phyloP scores from a whole-genome alignment of 1,284 basidiomycete genomes.

The Microbotryomycetes sp. region DNA sequence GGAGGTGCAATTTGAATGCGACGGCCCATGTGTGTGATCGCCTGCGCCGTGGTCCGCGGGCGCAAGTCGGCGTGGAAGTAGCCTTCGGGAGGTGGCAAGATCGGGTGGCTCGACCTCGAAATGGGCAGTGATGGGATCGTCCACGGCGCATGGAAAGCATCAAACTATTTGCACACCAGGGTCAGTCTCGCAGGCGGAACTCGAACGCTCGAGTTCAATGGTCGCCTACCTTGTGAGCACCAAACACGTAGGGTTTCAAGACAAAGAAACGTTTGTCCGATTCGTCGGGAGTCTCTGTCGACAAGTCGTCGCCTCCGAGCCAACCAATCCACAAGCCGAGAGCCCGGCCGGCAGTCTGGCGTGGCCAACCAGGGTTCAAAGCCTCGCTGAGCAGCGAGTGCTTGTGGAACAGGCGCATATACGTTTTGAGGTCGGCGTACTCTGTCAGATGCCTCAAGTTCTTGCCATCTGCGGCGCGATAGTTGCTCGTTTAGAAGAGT shows the following conservation, averaged over 20 bases:
- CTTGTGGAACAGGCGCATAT: constrained; percentile 40
- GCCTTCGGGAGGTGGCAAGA: constrained; percentile 30
- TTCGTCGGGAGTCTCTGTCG: constrained; percentile 41
- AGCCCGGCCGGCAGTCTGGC: constrained; percentile 37
- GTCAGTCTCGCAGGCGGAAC: neutral
- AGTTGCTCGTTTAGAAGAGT: neutral
- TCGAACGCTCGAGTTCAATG: neutral
- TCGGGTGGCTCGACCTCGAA: constrained; percentile 23
- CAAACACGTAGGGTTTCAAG: constrained; percentile 49
- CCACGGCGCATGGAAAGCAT: constrained; percentile 49
- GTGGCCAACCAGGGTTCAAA: constrained; percentile 42
- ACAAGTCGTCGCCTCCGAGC: constrained; percentile 32
- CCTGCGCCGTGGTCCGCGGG: constrained; percentile 39
- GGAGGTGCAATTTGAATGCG: constrained; percentile 36
- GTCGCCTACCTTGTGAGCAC: constrained; percentile 44
- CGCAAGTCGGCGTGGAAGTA: constrained; percentile 45
- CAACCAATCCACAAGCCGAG: constrained; percentile 31
- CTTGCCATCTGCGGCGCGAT: constrained; percentile 37
- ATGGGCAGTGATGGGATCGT: constrained; percentile 43
- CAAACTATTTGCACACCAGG: constrained; percentile 39
- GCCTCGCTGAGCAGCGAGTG: constrained; percentile 41
- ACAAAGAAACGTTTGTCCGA: constrained; percentile 49
- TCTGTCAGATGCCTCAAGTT: constrained; percentile 41
- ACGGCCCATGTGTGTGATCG: constrained; percentile 42
- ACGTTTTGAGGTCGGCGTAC: constrained; percentile 39